These are phyloP conservation scores for Rubus parviflorus DNA, from an alignment of 306 rosid species.

Conservation along the genomic window DNA sequence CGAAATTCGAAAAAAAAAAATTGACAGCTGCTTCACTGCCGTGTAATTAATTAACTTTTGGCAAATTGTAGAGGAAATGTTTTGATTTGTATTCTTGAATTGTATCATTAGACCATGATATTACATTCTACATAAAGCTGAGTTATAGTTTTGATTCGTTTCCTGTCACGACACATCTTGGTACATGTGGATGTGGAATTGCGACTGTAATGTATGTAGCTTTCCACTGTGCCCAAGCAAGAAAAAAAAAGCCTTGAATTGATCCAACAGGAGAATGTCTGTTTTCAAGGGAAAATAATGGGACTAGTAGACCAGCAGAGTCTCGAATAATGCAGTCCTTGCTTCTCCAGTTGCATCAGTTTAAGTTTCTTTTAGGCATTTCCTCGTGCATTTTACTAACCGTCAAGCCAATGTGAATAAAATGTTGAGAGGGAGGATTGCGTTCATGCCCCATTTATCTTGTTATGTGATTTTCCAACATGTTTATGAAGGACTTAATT, in stretches of 20 bases:
- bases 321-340: neutral
- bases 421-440: no score
- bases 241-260: neutral
- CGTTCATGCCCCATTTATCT: neutral
- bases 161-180: no score
- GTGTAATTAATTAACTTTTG: conserved; percentile 20
- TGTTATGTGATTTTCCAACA: neutral
- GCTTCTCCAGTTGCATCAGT: neutral
- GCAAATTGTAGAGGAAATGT: conserved; percentile 21
- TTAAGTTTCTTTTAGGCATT: neutral
- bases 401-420: neutral
- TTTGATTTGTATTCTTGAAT: neutral
- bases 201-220: neutral
- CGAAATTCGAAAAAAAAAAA: neutral
- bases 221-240: neutral
- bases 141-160: neutral
- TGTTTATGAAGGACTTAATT: neutral
- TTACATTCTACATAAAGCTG: neutral
- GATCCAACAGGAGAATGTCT: neutral
- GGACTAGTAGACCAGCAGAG: neutral
- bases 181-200: no score
- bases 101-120: neutral
- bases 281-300: neutral
- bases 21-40: conserved; percentile 17
- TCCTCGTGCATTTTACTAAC: neutral